phyloP scores from a whole-genome alignment of 202 grass and related monocot genomes.

The Panicum hallii region DNA sequence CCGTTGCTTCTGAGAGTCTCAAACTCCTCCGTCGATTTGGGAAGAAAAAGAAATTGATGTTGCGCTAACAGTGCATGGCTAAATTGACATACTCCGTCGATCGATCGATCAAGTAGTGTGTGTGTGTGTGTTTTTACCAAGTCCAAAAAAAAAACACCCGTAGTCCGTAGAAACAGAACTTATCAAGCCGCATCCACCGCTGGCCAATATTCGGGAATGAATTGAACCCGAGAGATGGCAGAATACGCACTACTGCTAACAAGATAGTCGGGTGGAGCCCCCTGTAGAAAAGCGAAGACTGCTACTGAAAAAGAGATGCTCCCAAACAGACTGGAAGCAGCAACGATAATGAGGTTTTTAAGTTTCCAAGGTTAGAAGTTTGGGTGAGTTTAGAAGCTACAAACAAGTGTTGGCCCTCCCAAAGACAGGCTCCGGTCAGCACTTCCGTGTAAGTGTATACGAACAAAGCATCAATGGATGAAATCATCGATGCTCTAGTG shows the following conservation, averaged over 20 bases:
- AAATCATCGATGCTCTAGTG: background rate
- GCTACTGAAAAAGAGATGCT: background rate
- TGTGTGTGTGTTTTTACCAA: too few relatives aligned
- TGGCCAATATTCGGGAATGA: background rate
- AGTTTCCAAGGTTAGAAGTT: conserved; percentile 8
- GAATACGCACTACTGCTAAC: background rate
- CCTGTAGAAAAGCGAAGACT: background rate
- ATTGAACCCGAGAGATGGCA: too few relatives aligned
- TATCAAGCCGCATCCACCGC: too few relatives aligned
- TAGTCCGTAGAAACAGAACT: too few relatives aligned
- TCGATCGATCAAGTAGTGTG: too few relatives aligned
- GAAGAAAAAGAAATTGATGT: too few relatives aligned
- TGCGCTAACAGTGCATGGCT: too few relatives aligned
- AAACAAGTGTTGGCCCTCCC: conserved; percentile 10
- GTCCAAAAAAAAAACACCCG: too few relatives aligned
- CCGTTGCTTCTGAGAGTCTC: too few relatives aligned
- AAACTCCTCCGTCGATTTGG: too few relatives aligned
- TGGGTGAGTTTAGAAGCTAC: conserved; percentile 20
- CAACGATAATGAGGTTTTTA: background rate
- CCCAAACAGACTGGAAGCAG: background rate
- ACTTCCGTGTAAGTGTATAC: background rate
- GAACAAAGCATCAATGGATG: conserved; percentile 11
- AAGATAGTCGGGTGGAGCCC: background rate
- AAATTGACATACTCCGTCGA: too few relatives aligned
- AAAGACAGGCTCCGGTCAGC: conserved; percentile 39